Base-by-base conservation (phyloP, 257 asterid genomes). In the Cynanchum wilfordii region DNA sequence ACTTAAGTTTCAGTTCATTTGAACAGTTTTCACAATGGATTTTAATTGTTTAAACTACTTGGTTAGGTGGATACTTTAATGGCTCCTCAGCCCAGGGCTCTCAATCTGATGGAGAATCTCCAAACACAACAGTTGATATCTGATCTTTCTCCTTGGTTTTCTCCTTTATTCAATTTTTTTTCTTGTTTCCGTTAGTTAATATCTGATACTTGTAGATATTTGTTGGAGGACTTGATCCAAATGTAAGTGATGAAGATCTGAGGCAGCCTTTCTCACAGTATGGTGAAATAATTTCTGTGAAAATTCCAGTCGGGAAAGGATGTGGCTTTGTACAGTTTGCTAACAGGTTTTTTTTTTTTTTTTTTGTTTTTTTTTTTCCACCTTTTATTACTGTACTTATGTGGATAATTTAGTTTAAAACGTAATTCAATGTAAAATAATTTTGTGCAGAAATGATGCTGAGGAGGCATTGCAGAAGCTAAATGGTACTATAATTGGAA, bases 211-310 rank as follows among this genome's bases (percentile, higher is more conserved):
- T 79, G 19, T 87, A 93, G 98, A 93, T 90, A 55, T 90, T 93
- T 83, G 98, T 93, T 77, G 98, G 98, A 79, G 96, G 98, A 57
- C 96, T 93, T 20, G 98, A 90, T 77, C 90, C 96, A 42, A 87
- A 83, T 69, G 95, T 87, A 0, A 83, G 87, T 44, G 96, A 93
- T 55, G 96, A 93, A 79, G 97, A 93, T 82, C 93, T 93, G 60
- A 90, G 83, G 84, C 95, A 86, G 65, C 93, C 95, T 63, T 93
- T 93, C 79, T 79, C 86, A n/a, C 92, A 90, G 70, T 87, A 80
- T 15, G 97, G 98, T 75, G 97, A 93, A 77, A 86, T 93, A 57
- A 82, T 86, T 50, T 90, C 97, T 3, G 93, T 90, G 63, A 93
- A 93, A 82, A 90, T 93, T 64, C 97, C 95, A 20, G 87, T 87